These are phyloP conservation scores for Cercospora sp. DNA, from an alignment of 2,329 filamentous ascomycete genomes.

Conservation along the genomic window DNA sequence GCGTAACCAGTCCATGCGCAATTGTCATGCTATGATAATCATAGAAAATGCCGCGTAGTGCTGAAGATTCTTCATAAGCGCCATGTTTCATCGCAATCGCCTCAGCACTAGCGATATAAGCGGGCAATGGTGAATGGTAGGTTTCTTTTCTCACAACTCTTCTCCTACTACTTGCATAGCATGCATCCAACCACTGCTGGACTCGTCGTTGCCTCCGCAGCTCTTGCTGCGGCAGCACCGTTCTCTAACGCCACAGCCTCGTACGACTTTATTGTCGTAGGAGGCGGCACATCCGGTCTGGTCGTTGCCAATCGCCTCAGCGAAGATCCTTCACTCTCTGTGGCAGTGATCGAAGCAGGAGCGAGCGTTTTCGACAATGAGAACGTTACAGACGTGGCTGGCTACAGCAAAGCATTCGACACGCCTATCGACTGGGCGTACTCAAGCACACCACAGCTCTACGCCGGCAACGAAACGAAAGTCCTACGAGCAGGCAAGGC, in stretches of 20 bases:
- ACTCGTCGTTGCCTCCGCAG: background rate
- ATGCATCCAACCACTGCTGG: background rate
- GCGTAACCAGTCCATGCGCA: background rate
- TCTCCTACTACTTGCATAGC: background rate
- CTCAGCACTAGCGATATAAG: background rate
- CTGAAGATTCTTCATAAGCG: background rate
- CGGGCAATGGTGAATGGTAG: background rate
- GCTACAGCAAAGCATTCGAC: constrained; percentile 42
- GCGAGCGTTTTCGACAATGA: constrained; percentile 13
- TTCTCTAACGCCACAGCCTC: background rate
- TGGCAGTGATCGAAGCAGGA: constrained; percentile 34
- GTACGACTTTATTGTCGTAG: constrained; percentile 35
- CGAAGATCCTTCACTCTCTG: constrained; percentile 33
- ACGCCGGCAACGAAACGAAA: constrained; percentile 20
- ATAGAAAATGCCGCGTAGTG: background rate
- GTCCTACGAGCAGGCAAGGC: constrained; percentile 37
- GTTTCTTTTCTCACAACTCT: background rate
- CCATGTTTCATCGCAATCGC: background rate
- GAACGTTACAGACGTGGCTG: constrained; percentile 44
- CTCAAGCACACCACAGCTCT: constrained; percentile 24
- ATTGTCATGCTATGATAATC: background rate
- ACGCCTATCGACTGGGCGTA: constrained; percentile 30
- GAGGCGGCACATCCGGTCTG: constrained; percentile 35
- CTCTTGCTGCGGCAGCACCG: background rate
- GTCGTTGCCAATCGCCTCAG: constrained; percentile 34